Base-by-base conservation (phyloP, 2,329 filamentous ascomycete species). In the Coniochaeta sp. region DNA sequence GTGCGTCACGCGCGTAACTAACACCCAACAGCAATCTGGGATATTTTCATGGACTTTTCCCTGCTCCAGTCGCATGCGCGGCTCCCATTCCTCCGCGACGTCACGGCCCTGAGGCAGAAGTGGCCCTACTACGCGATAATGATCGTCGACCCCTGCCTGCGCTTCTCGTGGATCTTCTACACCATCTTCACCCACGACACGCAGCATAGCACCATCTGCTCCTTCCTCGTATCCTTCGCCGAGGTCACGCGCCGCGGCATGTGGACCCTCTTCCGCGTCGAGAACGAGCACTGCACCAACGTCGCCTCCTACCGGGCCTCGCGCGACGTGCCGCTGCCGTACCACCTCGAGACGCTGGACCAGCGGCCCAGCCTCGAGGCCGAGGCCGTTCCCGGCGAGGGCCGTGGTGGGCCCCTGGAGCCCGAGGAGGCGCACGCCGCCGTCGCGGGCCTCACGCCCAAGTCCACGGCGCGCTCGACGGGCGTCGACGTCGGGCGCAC, bases 201-300 rank as follows among this genome's bases (percentile, higher is more conserved):
- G 0, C 92, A 97, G 68, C 93, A 98, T 72, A 93, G 89, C 1
- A 89, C 90, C 3, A 72, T 92, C 1, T 83, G 92, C 5, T 92
- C 90, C 1, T 98, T 98, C 73, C 66, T 89, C 32, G 85, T 97
- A 17, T 82, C 84, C 1, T 76, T 97, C 3, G 84, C 88, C 9
- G 95, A 99, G 72, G 85, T 96, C 24, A 81, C 84, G n/a, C 86
- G 95, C 34, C 81, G 95, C 70, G 93, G 91, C 62, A 85, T 97
- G 70, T 99, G 95, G 95, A 88, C 89, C 0, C 79, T 98, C 4
- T 89, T 99, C 72, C 90, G 95, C 44, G 93, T 99, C 28, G 95
- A 99, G 74, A 99, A 99, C 72, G 95, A 99, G 69, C 95, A 99
- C 75, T 96, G 92, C 74, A 88, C 89, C 59, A 96, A 97, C 67